Conservation (phyloP, 1,139 yeast genomes). For the Groenewaldozyma sp. region DNA sequence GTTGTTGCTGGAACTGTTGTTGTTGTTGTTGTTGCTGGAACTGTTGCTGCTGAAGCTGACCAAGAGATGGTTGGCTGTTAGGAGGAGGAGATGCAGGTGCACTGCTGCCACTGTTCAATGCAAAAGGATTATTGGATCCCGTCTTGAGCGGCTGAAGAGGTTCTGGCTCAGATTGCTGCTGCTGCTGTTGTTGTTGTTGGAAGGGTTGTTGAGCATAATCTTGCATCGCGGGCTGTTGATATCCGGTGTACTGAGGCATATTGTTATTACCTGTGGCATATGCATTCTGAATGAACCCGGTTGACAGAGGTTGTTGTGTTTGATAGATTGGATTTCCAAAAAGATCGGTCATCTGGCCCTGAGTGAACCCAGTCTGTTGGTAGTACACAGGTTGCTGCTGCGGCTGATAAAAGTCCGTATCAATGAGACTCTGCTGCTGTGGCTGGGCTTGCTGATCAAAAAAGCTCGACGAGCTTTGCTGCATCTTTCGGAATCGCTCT, state of each 20-base stretch:
- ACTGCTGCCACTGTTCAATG: slow-evolving; percentile 27
- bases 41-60: slow-evolving; percentile 25
- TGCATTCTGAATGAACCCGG: slow-evolving; percentile 43
- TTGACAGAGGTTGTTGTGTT: slow-evolving; percentile 38
- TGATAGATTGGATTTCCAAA: slow-evolving; percentile 66
- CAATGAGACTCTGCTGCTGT: slow-evolving; percentile 19
- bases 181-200: slow-evolving; percentile 33
- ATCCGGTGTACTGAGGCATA: slow-evolving; percentile 19
- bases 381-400: slow-evolving; percentile 17
- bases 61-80: slow-evolving; percentile 11
- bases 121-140: slow-evolving; percentile 89
- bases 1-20: slow-evolving; percentile 28
- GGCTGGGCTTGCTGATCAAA: slow-evolving; percentile 17
- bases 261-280: slow-evolving; percentile 26
- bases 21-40: no score
- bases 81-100: slow-evolving; percentile 10
- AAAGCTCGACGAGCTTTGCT: slow-evolving; percentile 13
- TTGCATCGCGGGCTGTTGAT: slow-evolving; percentile 30
- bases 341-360: slow-evolving; percentile 37
- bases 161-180: slow-evolving; percentile 32
- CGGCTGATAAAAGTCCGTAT: slow-evolving; percentile 13
- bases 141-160: slow-evolving; percentile 55
- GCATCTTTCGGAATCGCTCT: slow-evolving; percentile 41
- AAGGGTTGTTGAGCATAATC: slow-evolving; percentile 28
- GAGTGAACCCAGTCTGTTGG: slow-evolving; percentile 7